Evolutionary conservation across 768 basidiomycete species (phyloP), one percentile per base, ranked within the genome.

Genomic region (Clitopilus hobsonii): DNA sequence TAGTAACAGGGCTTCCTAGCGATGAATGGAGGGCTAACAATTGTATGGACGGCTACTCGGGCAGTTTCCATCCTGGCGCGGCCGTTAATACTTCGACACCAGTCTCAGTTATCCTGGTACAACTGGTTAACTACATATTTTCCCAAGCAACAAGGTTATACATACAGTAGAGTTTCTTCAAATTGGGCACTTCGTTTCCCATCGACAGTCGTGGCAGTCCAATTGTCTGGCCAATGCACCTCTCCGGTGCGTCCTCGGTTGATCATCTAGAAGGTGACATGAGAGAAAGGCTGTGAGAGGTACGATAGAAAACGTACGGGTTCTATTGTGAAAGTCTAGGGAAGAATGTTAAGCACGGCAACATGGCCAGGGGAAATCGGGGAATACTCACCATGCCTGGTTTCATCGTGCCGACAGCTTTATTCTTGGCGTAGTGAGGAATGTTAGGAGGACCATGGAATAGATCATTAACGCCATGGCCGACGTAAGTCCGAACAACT

Each of bases 111-210:
- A 98, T 86, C 52, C 94, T 97, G 65, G 6, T 18, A 23, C 2
- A 18, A 16, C 3, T 2, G 18, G n/a, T 45, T 20, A 23, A 18
- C 3, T 5, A 20, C 10, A 18, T 5, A 23, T 16, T n/a, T 8
- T 16, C 10, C 22, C 3, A 20, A 45, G 18, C 5, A 11, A 10
- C 23, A 11, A 25, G 20, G 14, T 30, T n/a, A 50, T 32, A 81
- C 93, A 63, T 64, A 95, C 94, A 99, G 70, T 29, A 99, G 74
- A 0, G 96, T 98, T 65, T 99, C 97, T 69, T 99, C 97, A 66
- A 98, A 99, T 65, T 99, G 97, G 1, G 97, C 97, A 57, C 91
- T 94, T 54, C 81, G 77, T 68, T 89, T 89, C 22, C 94, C 96
- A 70, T 98, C 96, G 11, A 80, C 70, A 4, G 97, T 99, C 20